These are phyloP conservation scores for Circinella minor DNA, from an alignment of 371 early-diverging fungal genomes.

Conservation along the genomic window DNA sequence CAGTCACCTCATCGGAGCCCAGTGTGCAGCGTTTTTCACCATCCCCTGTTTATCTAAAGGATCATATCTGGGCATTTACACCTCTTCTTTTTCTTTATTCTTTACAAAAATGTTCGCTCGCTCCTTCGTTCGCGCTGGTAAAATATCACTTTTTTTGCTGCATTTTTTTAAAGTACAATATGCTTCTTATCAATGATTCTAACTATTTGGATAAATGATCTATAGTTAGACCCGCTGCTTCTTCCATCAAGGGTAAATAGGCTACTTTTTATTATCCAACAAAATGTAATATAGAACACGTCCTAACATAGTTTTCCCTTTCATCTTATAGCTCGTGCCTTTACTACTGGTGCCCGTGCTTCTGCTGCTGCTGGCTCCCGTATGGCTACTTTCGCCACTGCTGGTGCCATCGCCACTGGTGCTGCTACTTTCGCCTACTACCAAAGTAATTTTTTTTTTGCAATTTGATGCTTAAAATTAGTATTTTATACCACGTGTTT, in stretches of 20 bases:
- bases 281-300: too few relatives aligned
- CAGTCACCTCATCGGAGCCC: neutral
- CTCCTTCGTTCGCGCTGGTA: constrained; percentile 48
- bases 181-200: neutral
- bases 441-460: constrained; percentile 33
- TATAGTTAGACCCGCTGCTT: constrained; percentile 38
- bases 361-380: constrained; percentile 41
- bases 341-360: constrained; percentile 54
- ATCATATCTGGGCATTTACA: neutral
- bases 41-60: neutral
- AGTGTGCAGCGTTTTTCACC: neutral
- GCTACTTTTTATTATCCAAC: too few relatives aligned
- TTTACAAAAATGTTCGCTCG: constrained; percentile 45
- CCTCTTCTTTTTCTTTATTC: constrained; percentile 14
- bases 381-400: constrained; percentile 47
- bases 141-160: neutral
- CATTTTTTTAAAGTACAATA: neutral
- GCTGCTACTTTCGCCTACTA: constrained; percentile 53
- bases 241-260: constrained; percentile 41
- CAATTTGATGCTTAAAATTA: neutral
- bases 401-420: constrained; percentile 54
- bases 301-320: neutral
- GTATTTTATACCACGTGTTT: neutral
- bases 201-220: neutral
- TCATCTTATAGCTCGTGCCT: constrained; percentile 42